These are phyloP conservation scores for Colletotrichum lentis DNA, from an alignment of 2,329 filamentous ascomycete genomes.

Conservation along the genomic window DNA sequence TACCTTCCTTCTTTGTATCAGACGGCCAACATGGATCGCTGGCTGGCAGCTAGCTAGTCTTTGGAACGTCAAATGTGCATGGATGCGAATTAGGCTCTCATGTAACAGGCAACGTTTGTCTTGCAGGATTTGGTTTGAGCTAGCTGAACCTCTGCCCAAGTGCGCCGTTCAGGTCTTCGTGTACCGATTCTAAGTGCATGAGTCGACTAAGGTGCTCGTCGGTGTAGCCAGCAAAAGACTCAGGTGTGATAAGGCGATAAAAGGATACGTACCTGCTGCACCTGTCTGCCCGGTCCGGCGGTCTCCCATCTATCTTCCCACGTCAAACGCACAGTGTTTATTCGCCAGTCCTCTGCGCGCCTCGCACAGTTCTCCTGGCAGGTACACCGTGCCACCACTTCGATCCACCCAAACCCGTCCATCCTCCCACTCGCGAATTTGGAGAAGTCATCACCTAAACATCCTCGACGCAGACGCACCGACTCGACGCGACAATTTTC, in stretches of 20 bases:
- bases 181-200: too few relatives aligned
- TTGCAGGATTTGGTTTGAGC: background rate
- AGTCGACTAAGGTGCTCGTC: background rate
- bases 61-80: background rate
- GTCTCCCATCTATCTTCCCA: background rate
- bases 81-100: background rate
- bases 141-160: background rate
- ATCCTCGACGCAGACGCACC: conserved; percentile 26
- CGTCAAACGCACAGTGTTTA: conserved; percentile 8
- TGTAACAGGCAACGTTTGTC: background rate
- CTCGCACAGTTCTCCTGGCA: conserved; percentile 12
- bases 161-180: too few relatives aligned
- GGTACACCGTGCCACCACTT: conserved; percentile 1
- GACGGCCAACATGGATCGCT: background rate
- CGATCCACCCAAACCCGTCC: conserved; percentile 15
- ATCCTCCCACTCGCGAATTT: conserved; percentile 31
- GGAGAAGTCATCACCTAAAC: conserved; percentile 30
- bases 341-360: background rate
- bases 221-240: background rate
- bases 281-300: background rate
- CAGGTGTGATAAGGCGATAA: too few relatives aligned
- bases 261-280: background rate
- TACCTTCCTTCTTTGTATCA: too few relatives aligned
- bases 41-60: background rate
- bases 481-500: conserved; percentile 32